A percentile compares a stretch with the other conserved stretches of the same genome.
Evolutionary conservation across 257 asterid genomes (phyloP).

Genomic region (Gardenia jasminoides): DNA sequence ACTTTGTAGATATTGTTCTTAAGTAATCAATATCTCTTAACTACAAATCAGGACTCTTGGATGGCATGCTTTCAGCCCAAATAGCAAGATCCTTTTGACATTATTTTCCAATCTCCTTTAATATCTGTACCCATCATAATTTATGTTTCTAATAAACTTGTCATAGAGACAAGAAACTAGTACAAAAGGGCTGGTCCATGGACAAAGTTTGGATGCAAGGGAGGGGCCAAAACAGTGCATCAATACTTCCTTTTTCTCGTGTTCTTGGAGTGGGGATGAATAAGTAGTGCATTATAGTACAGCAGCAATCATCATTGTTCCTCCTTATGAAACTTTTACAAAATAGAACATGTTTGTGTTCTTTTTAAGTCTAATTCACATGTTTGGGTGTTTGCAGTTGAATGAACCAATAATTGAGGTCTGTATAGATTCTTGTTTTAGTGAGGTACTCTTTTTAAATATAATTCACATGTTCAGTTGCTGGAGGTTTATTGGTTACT

Average conservation of each 20-base stretch:
- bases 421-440: no score
- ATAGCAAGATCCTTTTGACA: conserved; percentile 8
- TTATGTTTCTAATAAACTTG: neutral
- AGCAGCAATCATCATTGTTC: conserved; percentile 6
- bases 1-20: no score
- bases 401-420: no score
- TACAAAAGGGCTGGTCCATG: neutral
- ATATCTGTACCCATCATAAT: neutral
- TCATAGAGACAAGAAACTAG: conserved; percentile 11
- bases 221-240: conserved; percentile 11
- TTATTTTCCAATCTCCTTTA: conserved; percentile 19
- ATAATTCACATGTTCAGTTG: no score
- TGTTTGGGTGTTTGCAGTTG: no score
- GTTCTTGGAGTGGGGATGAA: neutral
- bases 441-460: no score
- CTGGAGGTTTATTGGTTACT: no score
- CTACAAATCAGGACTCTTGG: conserved; percentile 4
- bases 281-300: neutral
- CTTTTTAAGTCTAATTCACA: no score
- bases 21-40: no score
- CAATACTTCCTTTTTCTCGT: neutral
- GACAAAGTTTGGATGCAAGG: neutral
- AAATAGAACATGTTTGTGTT: no score
- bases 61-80: conserved; percentile 12
- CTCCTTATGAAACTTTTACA: conserved; percentile 8